These are phyloP conservation scores for Oidiodendron maius DNA, from an alignment of 495 filamentous ascomycete genomes.

Conservation along the genomic window DNA sequence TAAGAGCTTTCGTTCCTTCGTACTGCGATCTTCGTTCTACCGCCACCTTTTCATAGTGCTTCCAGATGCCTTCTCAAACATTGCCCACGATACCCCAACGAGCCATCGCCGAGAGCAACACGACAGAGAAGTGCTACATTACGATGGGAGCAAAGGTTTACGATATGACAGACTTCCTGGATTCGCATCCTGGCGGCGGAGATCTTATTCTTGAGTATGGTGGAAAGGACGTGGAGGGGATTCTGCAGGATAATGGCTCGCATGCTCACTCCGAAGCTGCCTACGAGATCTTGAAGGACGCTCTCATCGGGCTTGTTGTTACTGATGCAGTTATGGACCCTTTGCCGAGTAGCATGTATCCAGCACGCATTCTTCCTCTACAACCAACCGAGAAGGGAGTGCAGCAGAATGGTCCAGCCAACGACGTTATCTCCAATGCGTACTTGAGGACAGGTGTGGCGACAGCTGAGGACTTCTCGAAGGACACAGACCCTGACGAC, in stretches of 20 bases:
- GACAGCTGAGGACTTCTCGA: conserved; percentile 74
- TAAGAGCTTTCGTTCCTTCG: no score
- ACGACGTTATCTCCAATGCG: conserved; percentile 34
- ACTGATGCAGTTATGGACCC: no score
- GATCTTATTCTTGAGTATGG: conserved; percentile 86
- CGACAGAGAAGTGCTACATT: conserved; percentile 83
- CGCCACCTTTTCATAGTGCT: no score
- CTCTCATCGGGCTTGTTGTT: conserved; percentile 75
- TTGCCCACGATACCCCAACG: no score
- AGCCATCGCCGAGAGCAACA: conserved; percentile 75
- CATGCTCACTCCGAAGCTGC: conserved; percentile 85
- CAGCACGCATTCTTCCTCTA: neutral
- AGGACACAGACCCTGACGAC: conserved; percentile 66
- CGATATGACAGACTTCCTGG: conserved; percentile 86
- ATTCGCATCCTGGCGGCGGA: conserved; percentile 83
- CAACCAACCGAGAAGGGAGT: conserved; percentile 35
- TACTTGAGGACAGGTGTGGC: conserved; percentile 81
- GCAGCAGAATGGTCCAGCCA: conserved; percentile 35
- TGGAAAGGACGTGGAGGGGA: conserved; percentile 77
- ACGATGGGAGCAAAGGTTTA: conserved; percentile 85
- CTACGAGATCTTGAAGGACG: conserved; percentile 84
- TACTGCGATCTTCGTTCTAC: no score
- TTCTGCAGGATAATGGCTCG: conserved; percentile 77
- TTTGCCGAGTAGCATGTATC: no score
- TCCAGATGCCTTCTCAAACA: no score